Conservation (phyloP, 2,329 filamentous ascomycete species). For the Capronia coronata region DNA sequence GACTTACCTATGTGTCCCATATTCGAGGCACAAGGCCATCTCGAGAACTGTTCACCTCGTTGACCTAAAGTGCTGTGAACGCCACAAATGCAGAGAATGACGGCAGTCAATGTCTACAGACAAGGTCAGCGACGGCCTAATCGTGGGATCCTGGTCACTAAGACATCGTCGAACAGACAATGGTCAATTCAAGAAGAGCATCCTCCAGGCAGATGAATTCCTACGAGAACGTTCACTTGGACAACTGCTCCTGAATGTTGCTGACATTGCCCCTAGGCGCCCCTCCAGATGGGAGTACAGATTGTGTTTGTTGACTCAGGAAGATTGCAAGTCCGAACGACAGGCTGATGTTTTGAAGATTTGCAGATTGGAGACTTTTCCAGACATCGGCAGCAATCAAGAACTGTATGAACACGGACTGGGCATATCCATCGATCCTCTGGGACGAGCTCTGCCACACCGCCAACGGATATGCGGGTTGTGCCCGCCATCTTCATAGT, state of each 20-base stretch:
- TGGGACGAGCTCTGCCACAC: constrained; percentile 13
- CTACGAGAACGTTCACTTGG: background rate
- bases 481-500: background rate
- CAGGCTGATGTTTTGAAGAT: constrained; percentile 4
- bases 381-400: background rate
- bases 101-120: constrained; percentile 1
- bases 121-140: constrained; percentile 2
- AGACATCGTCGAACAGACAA: background rate
- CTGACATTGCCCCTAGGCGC: background rate
- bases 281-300: constrained; percentile 8
- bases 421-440: constrained; percentile 13
- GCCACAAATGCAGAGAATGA: background rate
- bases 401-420: constrained; percentile 6
- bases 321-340: background rate
- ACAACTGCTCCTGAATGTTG: background rate
- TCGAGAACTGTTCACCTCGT: background rate
- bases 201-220: constrained; percentile 3
- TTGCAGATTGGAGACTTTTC: constrained; percentile 8
- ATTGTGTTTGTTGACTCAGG: constrained; percentile 6
- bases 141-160: background rate
- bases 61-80: background rate
- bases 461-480: constrained; percentile 17
- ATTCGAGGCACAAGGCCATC: background rate
- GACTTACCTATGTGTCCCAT: background rate
- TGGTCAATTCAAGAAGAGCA: constrained; percentile 1